Evolutionary conservation across 129 eudicot species (phyloP), one percentile per base, ranked within the genome.

Genomic region (Oenanthe sinensis): DNA sequence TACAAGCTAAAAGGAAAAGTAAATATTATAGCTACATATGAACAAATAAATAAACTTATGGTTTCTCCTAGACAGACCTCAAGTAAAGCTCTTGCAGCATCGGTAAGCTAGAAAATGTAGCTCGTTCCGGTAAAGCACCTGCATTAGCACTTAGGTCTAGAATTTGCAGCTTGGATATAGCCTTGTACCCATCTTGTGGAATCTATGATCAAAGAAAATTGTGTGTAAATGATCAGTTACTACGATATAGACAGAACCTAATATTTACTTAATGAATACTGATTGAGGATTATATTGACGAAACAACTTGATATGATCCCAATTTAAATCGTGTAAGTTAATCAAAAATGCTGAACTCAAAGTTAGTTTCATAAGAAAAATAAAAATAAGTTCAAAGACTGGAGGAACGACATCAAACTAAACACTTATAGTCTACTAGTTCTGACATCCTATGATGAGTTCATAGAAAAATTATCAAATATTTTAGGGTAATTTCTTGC

Each of bases 1-100:
- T 48, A 73, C 44, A 22, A 54, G 54, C 42, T 47, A 47, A 74
- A 58, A 58, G 46, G 4, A 68, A 58, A 8, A 46, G 33, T 37
- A 19, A 14, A 22, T 67, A 4, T 30, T 30, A 16, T 30, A 79
- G 73, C 42, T 22, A 75, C 24, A 52, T 65, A 78, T 36, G 55
- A 71, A 81, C 30, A 83, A 28, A 9, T 33, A 83, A 4, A 81
- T 37, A 50, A 6, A 60, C 11, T 14, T 42, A 46, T 28, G 62
- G 40, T 36, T 28, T 54, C 44, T 44, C 40, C 45, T 33, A 4
- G 65, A 75, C 80, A 75, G 45, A 88, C 99, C 99, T 92, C 46
- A 95, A 82, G 79, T 92, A 95, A 81, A 95, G 96, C 86, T 95
- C 99, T 85, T 90, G 91, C 85, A 95, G 79, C 81, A 84, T 87